Conservation (phyloP, 164 flowering plant species). For the Dillenia turbinata region DNA sequence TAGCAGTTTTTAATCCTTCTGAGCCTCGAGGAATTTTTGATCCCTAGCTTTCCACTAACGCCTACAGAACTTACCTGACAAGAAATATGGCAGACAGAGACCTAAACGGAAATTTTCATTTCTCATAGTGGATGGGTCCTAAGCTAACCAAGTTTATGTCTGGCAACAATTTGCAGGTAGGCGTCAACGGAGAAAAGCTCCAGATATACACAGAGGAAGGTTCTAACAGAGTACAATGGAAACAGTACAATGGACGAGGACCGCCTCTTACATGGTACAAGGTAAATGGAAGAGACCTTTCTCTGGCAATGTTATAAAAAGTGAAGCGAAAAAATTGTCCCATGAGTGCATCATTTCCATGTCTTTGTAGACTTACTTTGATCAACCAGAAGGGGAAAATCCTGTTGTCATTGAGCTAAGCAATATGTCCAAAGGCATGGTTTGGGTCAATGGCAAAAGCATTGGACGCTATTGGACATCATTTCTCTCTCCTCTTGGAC, state of each 20-base stretch:
- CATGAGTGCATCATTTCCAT: not conserved
- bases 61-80: too few species aligned
- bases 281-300: constrained; percentile 29
- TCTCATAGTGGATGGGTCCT: not conserved
- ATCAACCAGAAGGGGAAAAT: constrained; percentile 61
- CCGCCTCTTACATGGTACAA: constrained; percentile 76
- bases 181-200: constrained; percentile 56
- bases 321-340: too few species aligned
- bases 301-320: too few species aligned
- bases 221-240: constrained; percentile 56
- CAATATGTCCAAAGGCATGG: constrained; percentile 72
- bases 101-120: too few species aligned
- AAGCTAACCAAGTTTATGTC: not conserved
- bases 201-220: constrained; percentile 48
- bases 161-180: constrained; percentile 37
- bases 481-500: constrained; percentile 46
- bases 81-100: too few species aligned
- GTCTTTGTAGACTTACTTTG: constrained; percentile 54
- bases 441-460: constrained; percentile 76
- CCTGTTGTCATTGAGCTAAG: constrained; percentile 58
- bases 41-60: too few species aligned
- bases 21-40: too few species aligned
- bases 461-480: constrained; percentile 85
- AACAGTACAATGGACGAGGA: constrained; percentile 20
- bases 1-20: too few species aligned